phyloP scores from a whole-genome alignment of 2,329 filamentous ascomycete species.

The Coniella vitis region DNA sequence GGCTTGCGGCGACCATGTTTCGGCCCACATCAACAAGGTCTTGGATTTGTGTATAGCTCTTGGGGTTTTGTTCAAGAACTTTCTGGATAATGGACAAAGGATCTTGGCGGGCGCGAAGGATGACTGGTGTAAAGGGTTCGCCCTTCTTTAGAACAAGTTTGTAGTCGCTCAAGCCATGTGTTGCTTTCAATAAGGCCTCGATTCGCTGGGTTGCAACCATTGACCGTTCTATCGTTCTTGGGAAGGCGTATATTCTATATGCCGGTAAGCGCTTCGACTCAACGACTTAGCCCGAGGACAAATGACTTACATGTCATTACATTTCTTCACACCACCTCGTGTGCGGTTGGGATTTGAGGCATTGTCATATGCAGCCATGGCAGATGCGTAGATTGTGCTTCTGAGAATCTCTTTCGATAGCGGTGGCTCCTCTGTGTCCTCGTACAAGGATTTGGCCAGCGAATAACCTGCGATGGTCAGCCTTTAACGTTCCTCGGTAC shows the following conservation, averaged over 20 bases:
- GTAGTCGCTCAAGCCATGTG: slow-evolving; percentile 69
- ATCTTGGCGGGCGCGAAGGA: slow-evolving; percentile 69
- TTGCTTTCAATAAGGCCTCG: slow-evolving; percentile 62
- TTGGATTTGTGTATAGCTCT: slow-evolving; percentile 67
- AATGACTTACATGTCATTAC: slow-evolving; percentile 60
- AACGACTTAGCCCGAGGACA: slow-evolving; percentile 4
- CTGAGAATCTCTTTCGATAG: slow-evolving; percentile 46
- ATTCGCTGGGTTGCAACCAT: slow-evolving; percentile 46
- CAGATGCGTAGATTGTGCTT: slow-evolving; percentile 54
- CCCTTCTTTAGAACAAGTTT: slow-evolving; percentile 72
- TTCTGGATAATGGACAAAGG: slow-evolving; percentile 67
- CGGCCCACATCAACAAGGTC: slow-evolving; percentile 64
- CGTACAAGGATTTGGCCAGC: slow-evolving; percentile 57
- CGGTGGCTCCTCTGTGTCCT: slow-evolving; percentile 41
- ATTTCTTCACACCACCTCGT: slow-evolving; percentile 70
- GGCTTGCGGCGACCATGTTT: slow-evolving; percentile 57
- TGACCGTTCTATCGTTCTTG: slow-evolving; percentile 46
- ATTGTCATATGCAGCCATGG: slow-evolving; percentile 70
- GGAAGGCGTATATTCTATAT: slow-evolving; percentile 56
- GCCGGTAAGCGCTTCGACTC: not conserved
- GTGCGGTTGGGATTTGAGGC: slow-evolving; percentile 75
- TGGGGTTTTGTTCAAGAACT: slow-evolving; percentile 67
- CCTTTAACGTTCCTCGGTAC: not conserved
- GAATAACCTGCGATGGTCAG: slow-evolving; percentile 44
- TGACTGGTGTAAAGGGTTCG: slow-evolving; percentile 72